phyloP scores from a whole-genome alignment of 1,284 basidiomycete genomes.

The Irpex sp. region DNA sequence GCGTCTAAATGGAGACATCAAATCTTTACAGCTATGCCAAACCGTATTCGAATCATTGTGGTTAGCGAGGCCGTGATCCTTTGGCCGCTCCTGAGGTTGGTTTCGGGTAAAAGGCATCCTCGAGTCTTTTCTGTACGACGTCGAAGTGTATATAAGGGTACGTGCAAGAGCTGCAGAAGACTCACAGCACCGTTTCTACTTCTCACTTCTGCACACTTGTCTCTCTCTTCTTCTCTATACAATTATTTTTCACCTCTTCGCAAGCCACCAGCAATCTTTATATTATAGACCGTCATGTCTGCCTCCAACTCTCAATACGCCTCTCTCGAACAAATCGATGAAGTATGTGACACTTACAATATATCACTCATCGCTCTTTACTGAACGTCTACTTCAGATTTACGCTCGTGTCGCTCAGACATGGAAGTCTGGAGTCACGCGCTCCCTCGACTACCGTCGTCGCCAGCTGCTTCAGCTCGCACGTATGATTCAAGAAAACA shows the following conservation, averaged over 20 bases:
- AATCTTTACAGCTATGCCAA: neutral
- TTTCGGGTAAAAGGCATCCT: constrained; percentile 1
- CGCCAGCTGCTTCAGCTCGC: constrained; percentile 63
- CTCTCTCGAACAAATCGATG: constrained; percentile 7
- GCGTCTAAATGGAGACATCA: neutral
- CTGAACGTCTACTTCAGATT: constrained; percentile 28
- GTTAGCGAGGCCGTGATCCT: neutral
- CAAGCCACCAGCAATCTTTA: neutral
- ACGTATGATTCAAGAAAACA: constrained; percentile 60
- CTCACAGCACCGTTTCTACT: neutral
- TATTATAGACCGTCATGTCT: constrained; percentile 8
- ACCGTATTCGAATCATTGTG: neutral
- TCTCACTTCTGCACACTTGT: constrained; percentile 1
- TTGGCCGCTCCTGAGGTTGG: neutral
- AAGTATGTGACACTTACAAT: neutral
- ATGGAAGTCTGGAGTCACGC: constrained; percentile 50
- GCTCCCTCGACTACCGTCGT: constrained; percentile 51
- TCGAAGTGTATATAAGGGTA: neutral
- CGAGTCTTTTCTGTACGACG: neutral
- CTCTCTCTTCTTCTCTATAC: neutral
- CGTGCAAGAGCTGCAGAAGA: neutral
- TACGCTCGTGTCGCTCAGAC: constrained; percentile 41
- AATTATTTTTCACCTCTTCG: neutral
- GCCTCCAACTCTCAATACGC: constrained; percentile 9
- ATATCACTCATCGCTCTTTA: neutral